Conservation (phyloP, 768 basidiomycete genomes). For the Krasilnikovozyma curviuscula region DNA sequence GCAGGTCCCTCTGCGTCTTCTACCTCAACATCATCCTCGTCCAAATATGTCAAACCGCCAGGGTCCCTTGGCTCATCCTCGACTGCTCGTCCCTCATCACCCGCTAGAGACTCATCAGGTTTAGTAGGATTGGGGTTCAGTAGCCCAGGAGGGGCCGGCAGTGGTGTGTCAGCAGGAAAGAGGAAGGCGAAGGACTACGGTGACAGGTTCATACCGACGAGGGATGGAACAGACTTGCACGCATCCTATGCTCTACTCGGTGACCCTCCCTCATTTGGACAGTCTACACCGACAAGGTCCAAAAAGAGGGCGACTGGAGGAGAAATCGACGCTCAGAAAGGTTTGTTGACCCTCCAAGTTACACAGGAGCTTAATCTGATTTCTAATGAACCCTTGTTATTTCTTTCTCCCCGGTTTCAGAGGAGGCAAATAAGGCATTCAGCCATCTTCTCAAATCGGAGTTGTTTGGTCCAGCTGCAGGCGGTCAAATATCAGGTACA, state of each 20-base stretch:
- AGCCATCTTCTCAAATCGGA: constrained; percentile 29
- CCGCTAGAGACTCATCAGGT: no score
- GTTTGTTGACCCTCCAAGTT: constrained; percentile 22
- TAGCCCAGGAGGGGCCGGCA: no score
- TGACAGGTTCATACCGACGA: constrained; percentile 42
- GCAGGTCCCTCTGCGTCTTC: no score
- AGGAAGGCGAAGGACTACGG: not conserved
- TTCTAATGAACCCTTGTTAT: not conserved
- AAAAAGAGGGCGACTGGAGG: constrained; percentile 31
- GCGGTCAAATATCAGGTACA: not conserved
- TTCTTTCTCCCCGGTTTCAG: constrained; percentile 14
- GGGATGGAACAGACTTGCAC: constrained; percentile 42
- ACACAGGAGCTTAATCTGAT: not conserved
- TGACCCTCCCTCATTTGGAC: constrained; percentile 9
- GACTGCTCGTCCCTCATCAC: no score
- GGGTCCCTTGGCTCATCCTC: no score
- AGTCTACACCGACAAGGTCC: constrained; percentile 38
- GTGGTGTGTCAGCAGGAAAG: not conserved
- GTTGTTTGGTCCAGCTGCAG: constrained; percentile 24
- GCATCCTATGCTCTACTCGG: constrained; percentile 43
- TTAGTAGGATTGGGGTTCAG: no score
- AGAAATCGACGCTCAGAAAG: constrained; percentile 55
- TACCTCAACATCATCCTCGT: no score
- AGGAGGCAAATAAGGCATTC: constrained; percentile 32
- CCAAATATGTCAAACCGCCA: no score